Conservation (phyloP, 2,329 filamentous ascomycete genomes). For the Aspergillus udagawae region DNA sequence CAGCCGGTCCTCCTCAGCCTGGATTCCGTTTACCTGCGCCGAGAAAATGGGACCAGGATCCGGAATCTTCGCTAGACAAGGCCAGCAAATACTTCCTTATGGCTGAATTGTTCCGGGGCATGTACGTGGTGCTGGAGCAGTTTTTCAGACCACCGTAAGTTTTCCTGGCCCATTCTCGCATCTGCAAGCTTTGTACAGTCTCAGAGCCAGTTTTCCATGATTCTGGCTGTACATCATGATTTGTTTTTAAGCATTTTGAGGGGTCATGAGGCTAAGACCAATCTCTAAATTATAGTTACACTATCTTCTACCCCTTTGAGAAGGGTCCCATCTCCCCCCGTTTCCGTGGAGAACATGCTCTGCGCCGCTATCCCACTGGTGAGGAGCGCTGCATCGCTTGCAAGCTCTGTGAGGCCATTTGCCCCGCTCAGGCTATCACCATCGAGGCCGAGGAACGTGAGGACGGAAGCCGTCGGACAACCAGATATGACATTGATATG, state of each 20-base stretch:
- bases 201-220: not conserved
- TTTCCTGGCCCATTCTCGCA: not conserved
- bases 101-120: conserved; percentile 92
- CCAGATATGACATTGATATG: conserved; percentile 99
- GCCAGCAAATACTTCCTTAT: conserved; percentile 92
- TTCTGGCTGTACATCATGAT: not conserved
- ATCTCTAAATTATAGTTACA: conserved; percentile 63
- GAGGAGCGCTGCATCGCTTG: conserved; percentile 99
- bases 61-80: conserved; percentile 74
- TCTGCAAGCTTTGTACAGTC: not conserved
- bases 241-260: not conserved
- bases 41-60: conserved; percentile 74
- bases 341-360: conserved; percentile 96
- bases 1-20: conserved; percentile 71
- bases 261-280: not conserved
- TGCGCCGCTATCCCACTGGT: conserved; percentile 92
- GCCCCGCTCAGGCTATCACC: conserved; percentile 96
- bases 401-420: conserved; percentile 98
- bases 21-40: conserved; percentile 74
- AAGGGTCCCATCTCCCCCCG: conserved; percentile 97
- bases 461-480: conserved; percentile 91
- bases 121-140: conserved; percentile 97
- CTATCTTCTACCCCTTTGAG: conserved; percentile 97
- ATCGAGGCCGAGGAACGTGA: conserved; percentile 98
- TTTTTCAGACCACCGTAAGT: conserved; percentile 97